Evolutionary conservation across 2,329 filamentous ascomycete species (phyloP).

Genomic region (Bipolaris sorokiniana): DNA sequence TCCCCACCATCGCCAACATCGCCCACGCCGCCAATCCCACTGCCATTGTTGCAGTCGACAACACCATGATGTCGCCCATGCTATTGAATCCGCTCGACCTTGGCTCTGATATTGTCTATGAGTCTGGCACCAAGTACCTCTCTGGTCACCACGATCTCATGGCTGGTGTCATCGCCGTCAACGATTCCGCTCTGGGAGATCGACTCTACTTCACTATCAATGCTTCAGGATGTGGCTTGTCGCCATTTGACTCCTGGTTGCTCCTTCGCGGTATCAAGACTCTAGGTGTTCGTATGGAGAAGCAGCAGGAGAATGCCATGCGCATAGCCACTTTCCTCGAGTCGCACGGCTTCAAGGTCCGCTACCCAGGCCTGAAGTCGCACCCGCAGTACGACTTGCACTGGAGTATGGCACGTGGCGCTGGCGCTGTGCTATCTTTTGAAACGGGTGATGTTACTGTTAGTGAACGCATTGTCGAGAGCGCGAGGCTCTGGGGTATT

Average conservation of each 20-base stretch:
- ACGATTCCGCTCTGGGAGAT: conserved; percentile 80
- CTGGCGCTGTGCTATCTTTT: conserved; percentile 92
- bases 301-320: conserved; percentile 92
- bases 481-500: conserved; percentile 89
- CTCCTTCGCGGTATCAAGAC: conserved; percentile 97
- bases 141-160: conserved; percentile 99
- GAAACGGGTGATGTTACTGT: conserved; percentile 87
- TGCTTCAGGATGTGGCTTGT: conserved; percentile 88
- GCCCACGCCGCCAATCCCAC: conserved; percentile 79
- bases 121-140: conserved; percentile 96
- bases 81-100: conserved; percentile 92
- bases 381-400: conserved; percentile 97
- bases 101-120: conserved; percentile 94
- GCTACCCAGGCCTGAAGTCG: conserved; percentile 90
- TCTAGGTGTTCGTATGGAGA: conserved; percentile 96
- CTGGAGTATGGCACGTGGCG: conserved; percentile 91
- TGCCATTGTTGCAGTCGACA: conserved; percentile 90
- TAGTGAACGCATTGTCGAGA: conserved; percentile 93
- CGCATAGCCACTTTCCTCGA: conserved; percentile 92
- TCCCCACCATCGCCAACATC: conserved; percentile 76
- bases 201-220: conserved; percentile 98
- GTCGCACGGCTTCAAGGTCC: conserved; percentile 86
- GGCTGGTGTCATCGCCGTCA: conserved; percentile 94
- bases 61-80: conserved; percentile 98
- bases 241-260: conserved; percentile 94